phyloP scores from a whole-genome alignment of 805 yeast genomes.

The Lachancea dasiensis region DNA sequence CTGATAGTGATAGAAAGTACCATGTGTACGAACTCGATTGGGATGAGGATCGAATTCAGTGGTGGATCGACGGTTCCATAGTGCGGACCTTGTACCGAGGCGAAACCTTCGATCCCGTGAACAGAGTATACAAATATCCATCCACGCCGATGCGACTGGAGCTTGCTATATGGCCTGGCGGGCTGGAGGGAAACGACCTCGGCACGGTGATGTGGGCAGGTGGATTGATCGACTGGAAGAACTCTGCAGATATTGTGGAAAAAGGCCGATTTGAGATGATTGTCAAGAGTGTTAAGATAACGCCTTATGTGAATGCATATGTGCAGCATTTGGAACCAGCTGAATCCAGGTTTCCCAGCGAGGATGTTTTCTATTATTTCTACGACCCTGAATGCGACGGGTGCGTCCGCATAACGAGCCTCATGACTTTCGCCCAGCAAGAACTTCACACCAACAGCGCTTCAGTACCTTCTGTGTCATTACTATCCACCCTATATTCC shows the following conservation, averaged over 20 bases:
- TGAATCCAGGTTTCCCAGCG: too few species aligned
- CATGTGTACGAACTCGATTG: conserved; percentile 79
- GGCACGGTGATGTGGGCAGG: conserved; percentile 88
- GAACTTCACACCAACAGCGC: too few species aligned
- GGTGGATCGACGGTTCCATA: conserved; percentile 64
- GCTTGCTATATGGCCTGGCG: conserved; percentile 77
- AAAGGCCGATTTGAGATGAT: conserved; percentile 72
- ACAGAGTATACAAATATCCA: conserved; percentile 50
- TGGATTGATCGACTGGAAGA: conserved; percentile 77
- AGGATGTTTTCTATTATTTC: conserved; percentile 1
- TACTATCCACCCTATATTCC: too few species aligned
- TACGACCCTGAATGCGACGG: conserved; percentile 8
- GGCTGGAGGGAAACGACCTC: conserved; percentile 42
- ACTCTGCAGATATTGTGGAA: conserved; percentile 57
- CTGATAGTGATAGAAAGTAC: conserved; percentile 55
- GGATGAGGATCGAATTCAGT: conserved; percentile 61
- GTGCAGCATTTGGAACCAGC: neutral
- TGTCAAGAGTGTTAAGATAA: conserved; percentile 49
- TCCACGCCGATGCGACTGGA: conserved; percentile 75
- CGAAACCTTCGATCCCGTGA: conserved; percentile 59
- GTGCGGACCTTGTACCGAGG: conserved; percentile 58
- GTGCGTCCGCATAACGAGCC: too few species aligned
- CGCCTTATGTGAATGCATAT: conserved; percentile 45
- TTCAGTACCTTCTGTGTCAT: too few species aligned
- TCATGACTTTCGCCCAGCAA: too few species aligned